Conservation (phyloP, 495 filamentous ascomycete genomes). For the Glonium stellatum region DNA sequence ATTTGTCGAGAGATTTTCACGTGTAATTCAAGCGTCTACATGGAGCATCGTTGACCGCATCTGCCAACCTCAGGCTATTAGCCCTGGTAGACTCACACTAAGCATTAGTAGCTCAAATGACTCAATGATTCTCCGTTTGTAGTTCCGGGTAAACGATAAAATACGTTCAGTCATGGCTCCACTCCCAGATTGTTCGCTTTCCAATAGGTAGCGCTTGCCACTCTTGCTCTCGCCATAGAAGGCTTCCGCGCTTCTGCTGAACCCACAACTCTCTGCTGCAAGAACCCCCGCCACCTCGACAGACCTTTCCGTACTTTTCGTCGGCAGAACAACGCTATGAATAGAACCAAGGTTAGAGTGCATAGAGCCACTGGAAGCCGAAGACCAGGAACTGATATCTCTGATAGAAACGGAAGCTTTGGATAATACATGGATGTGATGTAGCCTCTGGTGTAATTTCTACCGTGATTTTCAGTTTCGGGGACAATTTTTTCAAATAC, state of each 20-base stretch:
- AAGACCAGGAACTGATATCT: background rate
- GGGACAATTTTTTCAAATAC: conserved; percentile 7
- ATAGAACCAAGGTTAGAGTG: background rate
- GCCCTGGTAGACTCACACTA: no score
- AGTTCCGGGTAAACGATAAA: no score
- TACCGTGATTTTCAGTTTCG: background rate
- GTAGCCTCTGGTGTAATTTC: conserved; percentile 10
- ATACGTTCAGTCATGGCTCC: background rate
- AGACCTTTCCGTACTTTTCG: background rate
- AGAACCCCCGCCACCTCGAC: background rate
- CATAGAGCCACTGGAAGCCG: background rate
- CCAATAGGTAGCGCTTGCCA: background rate
- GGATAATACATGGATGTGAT: conserved; percentile 7
- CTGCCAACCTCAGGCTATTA: no score
- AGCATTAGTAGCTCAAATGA: no score
- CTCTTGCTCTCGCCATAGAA: background rate
- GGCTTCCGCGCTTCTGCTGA: background rate
- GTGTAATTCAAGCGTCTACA: no score
- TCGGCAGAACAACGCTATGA: background rate
- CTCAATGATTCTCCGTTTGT: no score
- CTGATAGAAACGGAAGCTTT: background rate
- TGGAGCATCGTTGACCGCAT: no score
- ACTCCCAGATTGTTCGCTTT: background rate
- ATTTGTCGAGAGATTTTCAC: no score
- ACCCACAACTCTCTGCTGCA: background rate